phyloP scores from a whole-genome alignment of 2,329 filamentous ascomycete genomes.

The Apiospora koreana region DNA sequence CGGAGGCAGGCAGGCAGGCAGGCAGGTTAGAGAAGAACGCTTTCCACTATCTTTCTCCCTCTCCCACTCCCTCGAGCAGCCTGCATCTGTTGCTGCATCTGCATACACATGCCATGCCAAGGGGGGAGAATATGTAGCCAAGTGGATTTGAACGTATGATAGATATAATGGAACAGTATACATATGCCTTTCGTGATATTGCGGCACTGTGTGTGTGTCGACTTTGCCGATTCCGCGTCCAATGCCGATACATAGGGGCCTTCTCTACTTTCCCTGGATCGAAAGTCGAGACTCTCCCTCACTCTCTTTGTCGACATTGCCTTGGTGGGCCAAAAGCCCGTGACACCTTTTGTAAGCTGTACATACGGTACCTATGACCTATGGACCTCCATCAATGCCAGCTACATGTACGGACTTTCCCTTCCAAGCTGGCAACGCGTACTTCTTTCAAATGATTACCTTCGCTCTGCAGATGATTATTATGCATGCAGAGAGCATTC shows the following conservation, averaged over 20 bases:
- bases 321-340: neutral
- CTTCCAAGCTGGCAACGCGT: neutral
- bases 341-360: neutral
- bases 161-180: neutral
- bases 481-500: neutral
- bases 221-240: neutral
- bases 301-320: neutral
- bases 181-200: neutral
- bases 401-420: neutral
- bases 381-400: neutral
- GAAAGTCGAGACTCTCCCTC: conserved; percentile 2
- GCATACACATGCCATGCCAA: neutral
- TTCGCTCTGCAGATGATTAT: neutral
- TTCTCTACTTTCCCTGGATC: neutral
- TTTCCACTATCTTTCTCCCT: neutral
- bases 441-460: too few species aligned
- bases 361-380: neutral
- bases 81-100: neutral
- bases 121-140: neutral
- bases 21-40: neutral
- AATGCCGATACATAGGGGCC: neutral
- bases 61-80: neutral
- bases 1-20: too few species aligned
- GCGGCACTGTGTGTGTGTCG: neutral
- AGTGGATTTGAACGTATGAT: neutral